phyloP scores from a whole-genome alignment of 2,329 filamentous ascomycete species.

The Neonectria ditissima region DNA sequence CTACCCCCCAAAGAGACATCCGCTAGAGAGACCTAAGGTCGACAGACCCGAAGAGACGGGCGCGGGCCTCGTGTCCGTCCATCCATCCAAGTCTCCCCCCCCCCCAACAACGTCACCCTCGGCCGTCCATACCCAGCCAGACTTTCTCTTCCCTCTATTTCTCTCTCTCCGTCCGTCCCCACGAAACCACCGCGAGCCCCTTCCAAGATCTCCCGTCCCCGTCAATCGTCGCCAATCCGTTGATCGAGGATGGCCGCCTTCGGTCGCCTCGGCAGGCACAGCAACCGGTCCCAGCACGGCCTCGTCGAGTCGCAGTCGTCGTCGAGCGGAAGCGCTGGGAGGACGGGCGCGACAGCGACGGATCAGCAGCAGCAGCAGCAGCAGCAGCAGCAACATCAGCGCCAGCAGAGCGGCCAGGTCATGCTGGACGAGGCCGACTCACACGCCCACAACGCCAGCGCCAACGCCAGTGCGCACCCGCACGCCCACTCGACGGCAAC shows the following conservation, averaged over 20 bases:
- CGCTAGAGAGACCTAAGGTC: slow-evolving; percentile 13
- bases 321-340: slow-evolving; percentile 43
- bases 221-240: slow-evolving; percentile 20
- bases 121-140: slow-evolving; percentile 16
- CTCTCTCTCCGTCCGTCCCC: slow-evolving; percentile 20
- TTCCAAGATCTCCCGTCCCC: slow-evolving; percentile 16
- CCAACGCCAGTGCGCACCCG: slow-evolving; percentile 35
- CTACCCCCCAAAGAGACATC: neutral
- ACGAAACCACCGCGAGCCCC: slow-evolving; percentile 4
- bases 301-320: slow-evolving; percentile 60
- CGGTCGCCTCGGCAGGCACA: slow-evolving; percentile 66
- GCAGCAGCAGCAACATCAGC: slow-evolving; percentile 33
- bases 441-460: slow-evolving; percentile 42
- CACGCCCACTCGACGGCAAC: slow-evolving; percentile 41
- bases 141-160: slow-evolving; percentile 23
- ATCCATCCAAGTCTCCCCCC: slow-evolving; percentile 24
- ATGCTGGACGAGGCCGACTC: slow-evolving; percentile 45
- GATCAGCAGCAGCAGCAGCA: slow-evolving; percentile 36
- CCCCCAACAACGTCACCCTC: slow-evolving; percentile 22
- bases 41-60: slow-evolving; percentile 7
- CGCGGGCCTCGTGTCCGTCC: slow-evolving; percentile 16
- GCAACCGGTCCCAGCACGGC: slow-evolving; percentile 68
- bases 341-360: slow-evolving; percentile 39
- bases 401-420: slow-evolving; percentile 21
- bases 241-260: slow-evolving; percentile 62